Evolutionary conservation across 306 rosid genomes (phyloP).

Genomic region (Castanea crenata): DNA sequence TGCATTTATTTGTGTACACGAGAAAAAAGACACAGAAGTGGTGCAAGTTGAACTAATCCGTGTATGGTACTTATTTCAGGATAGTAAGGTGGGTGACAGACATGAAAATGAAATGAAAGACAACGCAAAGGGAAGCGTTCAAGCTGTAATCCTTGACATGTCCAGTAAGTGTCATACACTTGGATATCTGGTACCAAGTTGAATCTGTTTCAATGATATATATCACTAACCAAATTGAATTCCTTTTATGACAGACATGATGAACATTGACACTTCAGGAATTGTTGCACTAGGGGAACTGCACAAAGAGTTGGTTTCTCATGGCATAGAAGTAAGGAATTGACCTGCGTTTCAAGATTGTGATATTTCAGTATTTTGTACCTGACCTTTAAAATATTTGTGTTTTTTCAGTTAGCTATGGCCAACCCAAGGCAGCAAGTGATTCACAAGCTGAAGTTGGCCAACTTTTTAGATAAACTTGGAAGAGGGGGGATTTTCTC

Average conservation of each 20-base stretch:
- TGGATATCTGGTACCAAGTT: background rate
- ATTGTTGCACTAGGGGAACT: constrained; percentile 70
- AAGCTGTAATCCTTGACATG: constrained; percentile 69
- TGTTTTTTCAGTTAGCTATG: constrained; percentile 58
- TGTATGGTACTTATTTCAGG: constrained; percentile 32
- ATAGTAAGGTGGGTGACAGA: constrained; percentile 48
- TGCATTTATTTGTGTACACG: background rate
- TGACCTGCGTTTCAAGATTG: background rate
- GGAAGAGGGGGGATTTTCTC: constrained; percentile 61
- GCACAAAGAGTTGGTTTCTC: constrained; percentile 51
- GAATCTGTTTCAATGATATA: background rate
- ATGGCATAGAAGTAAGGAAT: constrained; percentile 49
- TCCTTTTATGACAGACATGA: constrained; percentile 43
- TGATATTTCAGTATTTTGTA: background rate
- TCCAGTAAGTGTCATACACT: constrained; percentile 53
- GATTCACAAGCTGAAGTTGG: constrained; percentile 71
- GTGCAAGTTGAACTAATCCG: background rate
- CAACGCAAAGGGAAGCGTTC: constrained; percentile 34
- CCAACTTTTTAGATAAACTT: constrained; percentile 67
- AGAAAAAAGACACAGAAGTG: background rate
- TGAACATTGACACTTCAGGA: constrained; percentile 81
- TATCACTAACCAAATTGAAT: background rate
- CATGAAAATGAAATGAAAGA: constrained; percentile 41
- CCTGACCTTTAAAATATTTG: background rate
- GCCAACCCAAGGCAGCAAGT: constrained; percentile 83